Percentiles rank a stretch among this genome's conserved stretches.
Conservation (phyloP, 2,329 filamentous ascomycete species). For the Coniochaeta pulveracea region DNA sequence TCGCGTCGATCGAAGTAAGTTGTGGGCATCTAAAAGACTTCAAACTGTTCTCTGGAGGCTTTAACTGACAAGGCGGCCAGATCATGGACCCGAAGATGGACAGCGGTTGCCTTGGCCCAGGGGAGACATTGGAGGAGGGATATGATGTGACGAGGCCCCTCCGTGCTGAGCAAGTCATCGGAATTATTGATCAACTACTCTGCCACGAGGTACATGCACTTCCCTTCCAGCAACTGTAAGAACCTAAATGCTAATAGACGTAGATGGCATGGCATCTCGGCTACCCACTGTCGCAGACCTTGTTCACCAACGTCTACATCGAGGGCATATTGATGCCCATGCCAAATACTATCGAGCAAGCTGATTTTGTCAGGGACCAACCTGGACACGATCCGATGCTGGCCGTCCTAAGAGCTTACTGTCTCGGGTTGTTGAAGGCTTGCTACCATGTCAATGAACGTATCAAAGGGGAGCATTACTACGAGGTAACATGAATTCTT, state of each 20-base stretch:
- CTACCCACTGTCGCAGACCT: conserved; percentile 87
- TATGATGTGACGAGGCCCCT: conserved; percentile 63
- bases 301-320: conserved; percentile 87
- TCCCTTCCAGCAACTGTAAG: not conserved
- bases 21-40: conserved; percentile 1
- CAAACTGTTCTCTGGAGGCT: conserved; percentile 1
- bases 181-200: conserved; percentile 87
- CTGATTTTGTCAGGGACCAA: conserved; percentile 42
- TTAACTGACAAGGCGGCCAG: conserved; percentile 33
- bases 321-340: conserved; percentile 68
- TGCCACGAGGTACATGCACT: conserved; percentile 68
- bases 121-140: conserved; percentile 71
- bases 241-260: too few species aligned
- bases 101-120: conserved; percentile 70
- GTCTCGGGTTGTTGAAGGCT: conserved; percentile 70
- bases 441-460: conserved; percentile 69
- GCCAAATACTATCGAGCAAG: conserved; percentile 51
- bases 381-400: conserved; percentile 35
- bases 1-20: conserved; percentile 67
- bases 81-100: conserved; percentile 99
- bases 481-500: conserved; percentile 51
- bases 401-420: conserved; percentile 71
- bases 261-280: conserved; percentile 95
- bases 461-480: conserved; percentile 77
- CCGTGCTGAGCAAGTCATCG: conserved; percentile 69